phyloP scores from a whole-genome alignment of 768 basidiomycete genomes.

The Thelephora ganbajun region DNA sequence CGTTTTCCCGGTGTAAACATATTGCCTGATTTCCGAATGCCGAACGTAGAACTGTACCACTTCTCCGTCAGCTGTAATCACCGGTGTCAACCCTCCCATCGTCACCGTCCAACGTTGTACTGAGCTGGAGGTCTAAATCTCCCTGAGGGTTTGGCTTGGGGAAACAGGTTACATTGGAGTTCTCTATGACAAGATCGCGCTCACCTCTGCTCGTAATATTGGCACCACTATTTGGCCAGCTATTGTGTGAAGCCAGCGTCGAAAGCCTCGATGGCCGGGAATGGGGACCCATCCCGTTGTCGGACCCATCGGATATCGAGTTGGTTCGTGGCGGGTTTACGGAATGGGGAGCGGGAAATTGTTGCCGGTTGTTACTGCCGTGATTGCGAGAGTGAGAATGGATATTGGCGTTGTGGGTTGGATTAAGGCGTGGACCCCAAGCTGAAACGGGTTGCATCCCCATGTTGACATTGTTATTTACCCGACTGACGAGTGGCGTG shows the following conservation, averaged over 20 bases:
- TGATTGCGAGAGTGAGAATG: slow-evolving; percentile 13
- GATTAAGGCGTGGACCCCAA: slow-evolving; percentile 18
- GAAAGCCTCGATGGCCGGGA: slow-evolving; percentile 29
- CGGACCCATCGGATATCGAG: slow-evolving; percentile 22
- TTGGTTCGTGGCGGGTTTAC: slow-evolving; percentile 14
- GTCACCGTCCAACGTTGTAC: too few relatives aligned
- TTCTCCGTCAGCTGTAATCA: too few relatives aligned
- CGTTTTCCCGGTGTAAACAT: too few relatives aligned
- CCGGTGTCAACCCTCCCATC: too few relatives aligned
- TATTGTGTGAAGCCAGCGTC: slow-evolving; percentile 9
- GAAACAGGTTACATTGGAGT: neutral
- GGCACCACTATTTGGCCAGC: slow-evolving; percentile 10
- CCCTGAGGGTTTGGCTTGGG: neutral
- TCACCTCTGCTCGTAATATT: neutral
- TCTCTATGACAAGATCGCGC: neutral
- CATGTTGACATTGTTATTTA: slow-evolving; percentile 12
- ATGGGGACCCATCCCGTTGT: slow-evolving; percentile 65
- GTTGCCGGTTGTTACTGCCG: neutral
- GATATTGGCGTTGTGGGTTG: slow-evolving; percentile 30
- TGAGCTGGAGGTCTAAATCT: neutral
- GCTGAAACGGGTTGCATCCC: slow-evolving; percentile 10
- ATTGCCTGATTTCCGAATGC: too few relatives aligned
- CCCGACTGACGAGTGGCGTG: slow-evolving; percentile 48
- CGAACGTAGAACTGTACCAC: too few relatives aligned
- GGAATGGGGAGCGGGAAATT: slow-evolving; percentile 8